These are phyloP conservation scores for Fragilaria radians DNA, from an alignment of 108 stramenopile species.

Conservation along the genomic window DNA sequence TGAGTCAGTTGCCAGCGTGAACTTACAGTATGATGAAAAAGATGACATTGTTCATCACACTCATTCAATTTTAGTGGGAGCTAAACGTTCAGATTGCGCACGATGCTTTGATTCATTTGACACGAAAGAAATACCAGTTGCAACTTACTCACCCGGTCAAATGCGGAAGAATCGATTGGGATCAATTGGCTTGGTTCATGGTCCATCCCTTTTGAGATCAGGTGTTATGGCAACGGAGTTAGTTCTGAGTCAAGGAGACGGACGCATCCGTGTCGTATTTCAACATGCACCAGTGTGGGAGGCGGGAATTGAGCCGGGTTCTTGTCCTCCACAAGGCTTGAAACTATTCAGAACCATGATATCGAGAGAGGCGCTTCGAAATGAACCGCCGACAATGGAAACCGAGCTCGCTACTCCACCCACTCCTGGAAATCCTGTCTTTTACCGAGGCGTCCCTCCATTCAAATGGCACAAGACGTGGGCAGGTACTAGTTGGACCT, in stretches of 20 bases:
- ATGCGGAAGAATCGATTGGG: conserved; percentile 29
- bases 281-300: conserved; percentile 87
- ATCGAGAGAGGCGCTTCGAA: conserved; percentile 56
- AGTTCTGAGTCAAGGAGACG: conserved; percentile 61
- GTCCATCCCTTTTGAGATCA: conserved; percentile 55
- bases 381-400: conserved; percentile 49
- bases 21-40: conserved; percentile 16
- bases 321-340: conserved; percentile 72
- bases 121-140: conserved; percentile 49
- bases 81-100: conserved; percentile 64
- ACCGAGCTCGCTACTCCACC: conserved; percentile 50
- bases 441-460: conserved; percentile 67
- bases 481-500: conserved; percentile 77
- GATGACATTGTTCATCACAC: conserved; percentile 33
- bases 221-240: conserved; percentile 79
- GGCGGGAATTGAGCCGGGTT: conserved; percentile 63
- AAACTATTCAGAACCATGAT: conserved; percentile 70
- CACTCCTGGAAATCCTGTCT: conserved; percentile 45
- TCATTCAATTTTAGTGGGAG: conserved; percentile 61
- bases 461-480: conserved; percentile 80
- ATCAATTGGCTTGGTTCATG: conserved; percentile 55
- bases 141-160: conserved; percentile 42
- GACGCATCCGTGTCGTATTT: conserved; percentile 71
- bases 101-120: conserved; percentile 75
- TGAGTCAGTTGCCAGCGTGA: conserved; percentile 61